Base-by-base conservation (phyloP, 495 filamentous ascomycete species). In the Penicillium longicatenatum region DNA sequence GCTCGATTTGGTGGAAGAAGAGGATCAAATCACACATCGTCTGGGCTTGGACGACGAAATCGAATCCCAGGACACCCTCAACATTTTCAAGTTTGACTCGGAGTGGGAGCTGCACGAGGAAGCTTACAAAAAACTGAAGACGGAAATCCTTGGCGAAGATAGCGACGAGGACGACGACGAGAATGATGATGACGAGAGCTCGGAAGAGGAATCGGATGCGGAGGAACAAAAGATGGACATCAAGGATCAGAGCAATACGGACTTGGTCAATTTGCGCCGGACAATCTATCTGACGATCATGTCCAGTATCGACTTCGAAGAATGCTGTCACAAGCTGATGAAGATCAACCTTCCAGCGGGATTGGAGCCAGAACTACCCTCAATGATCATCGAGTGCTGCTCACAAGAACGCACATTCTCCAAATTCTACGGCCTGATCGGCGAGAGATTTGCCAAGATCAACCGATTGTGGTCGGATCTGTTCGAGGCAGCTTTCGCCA, bases 201-300 rank as follows among this genome's bases (percentile, higher is more conserved):
- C 84, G 46, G 91, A 92, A 22, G 86, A 89, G n/a, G 91, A 93
- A 54, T 88, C 88, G 19, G 91, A 90, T 44, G 77, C 88, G 30
- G 85, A 93, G 64, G 86, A 88, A 61, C 74, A 78, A 48, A 81
- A 83, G 48, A 78, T 97, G 65, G 94, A 99, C 72, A 96, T 99
- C 79, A 95, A 97, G 73, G 94, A 99, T 74, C 92, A 96, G 72
- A 96, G 86, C 61, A 98, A 98, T 65, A 90, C 93, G 0, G 91
- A 98, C 69, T 83, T 99, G 14, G 90, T 97, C 62, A 96, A 96
- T 65, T 81, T 99, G 22, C 86, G 94, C 57, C 84, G 91, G 64
- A 96, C 91, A 0, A 98, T 99, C 58, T 99, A 99, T 67, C 79
- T 99, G 54, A 98, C 92, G 10, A 96, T 98, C 70, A 96, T 96